Evolutionary conservation across 225 moss, liverwort and hornwort species (phyloP).

Genomic region (Antitrichia curtipendula): DNA sequence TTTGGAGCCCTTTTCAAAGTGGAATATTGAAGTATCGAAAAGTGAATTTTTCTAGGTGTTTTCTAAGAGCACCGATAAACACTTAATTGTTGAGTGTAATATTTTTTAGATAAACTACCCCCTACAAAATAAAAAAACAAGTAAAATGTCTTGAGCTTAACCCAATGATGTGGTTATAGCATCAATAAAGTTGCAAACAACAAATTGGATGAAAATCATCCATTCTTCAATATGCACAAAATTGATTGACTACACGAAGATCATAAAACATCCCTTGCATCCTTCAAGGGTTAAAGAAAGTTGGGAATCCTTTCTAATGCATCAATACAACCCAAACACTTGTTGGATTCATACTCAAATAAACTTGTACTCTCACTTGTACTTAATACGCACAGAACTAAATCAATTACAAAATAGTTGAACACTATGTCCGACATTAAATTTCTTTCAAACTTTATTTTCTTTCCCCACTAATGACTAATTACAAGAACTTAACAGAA

Average conservation of each 20-base stretch:
- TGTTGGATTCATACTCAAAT: not conserved
- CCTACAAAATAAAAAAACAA: too few relatives aligned
- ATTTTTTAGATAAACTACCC: not conserved
- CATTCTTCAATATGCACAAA: not conserved
- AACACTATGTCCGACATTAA: not conserved
- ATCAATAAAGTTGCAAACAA: not conserved
- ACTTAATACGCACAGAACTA: accelerated
- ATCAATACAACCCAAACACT: not conserved
- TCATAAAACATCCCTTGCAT: accelerated
- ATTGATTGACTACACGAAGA: not conserved
- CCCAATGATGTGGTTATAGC: not conserved
- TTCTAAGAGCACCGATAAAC: too few relatives aligned
- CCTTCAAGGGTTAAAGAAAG: not conserved
- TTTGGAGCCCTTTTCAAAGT: too few relatives aligned
- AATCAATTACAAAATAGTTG: accelerated
- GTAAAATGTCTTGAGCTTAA: not conserved
- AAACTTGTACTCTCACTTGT: not conserved
- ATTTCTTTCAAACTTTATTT: too few relatives aligned
- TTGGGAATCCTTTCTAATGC: not conserved
- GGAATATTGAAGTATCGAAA: too few relatives aligned
- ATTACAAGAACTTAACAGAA: too few relatives aligned
- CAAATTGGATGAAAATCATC: not conserved
- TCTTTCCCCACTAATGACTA: too few relatives aligned
- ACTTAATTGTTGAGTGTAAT: too few relatives aligned
- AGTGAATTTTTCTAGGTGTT: too few relatives aligned